Percentiles rank a stretch among this genome's conserved stretches.
phyloP scores from a whole-genome alignment of 306 rosid genomes.

The Crotalaria pallida region DNA sequence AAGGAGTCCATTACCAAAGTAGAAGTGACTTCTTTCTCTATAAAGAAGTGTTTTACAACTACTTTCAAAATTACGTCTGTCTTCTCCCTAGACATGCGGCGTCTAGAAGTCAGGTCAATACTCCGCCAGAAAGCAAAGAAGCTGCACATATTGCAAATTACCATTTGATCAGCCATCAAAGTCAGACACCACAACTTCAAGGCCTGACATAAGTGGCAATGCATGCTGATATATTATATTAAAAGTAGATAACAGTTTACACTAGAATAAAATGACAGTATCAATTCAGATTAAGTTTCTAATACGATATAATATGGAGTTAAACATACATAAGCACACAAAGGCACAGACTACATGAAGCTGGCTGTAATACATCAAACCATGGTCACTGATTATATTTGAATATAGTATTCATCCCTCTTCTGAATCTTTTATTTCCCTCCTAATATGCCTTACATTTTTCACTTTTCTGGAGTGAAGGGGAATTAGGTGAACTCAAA shows the following conservation, averaged over 20 bases:
- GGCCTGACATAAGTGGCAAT: background rate
- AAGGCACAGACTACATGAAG: background rate
- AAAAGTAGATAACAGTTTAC: background rate
- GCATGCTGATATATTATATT: background rate
- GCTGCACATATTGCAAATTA: constrained; percentile 41
- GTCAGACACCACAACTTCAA: constrained; percentile 3
- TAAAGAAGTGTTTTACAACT: constrained; percentile 87
- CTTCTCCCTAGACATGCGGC: constrained; percentile 91
- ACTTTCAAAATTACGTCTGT: constrained; percentile 80
- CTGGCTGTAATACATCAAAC: constrained; percentile 1
- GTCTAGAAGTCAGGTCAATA: constrained; percentile 81
- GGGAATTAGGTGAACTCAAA: background rate
- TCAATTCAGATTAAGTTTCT: background rate
- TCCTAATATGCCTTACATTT: background rate
- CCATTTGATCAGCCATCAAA: constrained; percentile 15
- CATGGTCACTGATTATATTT: constrained; percentile 2
- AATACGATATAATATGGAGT: background rate
- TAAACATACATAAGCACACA: background rate
- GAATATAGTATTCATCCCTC: background rate
- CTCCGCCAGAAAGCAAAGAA: constrained; percentile 89
- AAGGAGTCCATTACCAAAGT: constrained; percentile 98
- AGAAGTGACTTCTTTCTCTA: constrained; percentile 98
- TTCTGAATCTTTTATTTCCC: background rate
- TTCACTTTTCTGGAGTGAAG: constrained; percentile 10
- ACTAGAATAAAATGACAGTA: background rate